Evolutionary conservation across 2,329 filamentous ascomycete genomes (phyloP).

Genomic region (Pseudogymnoascus sp.): DNA sequence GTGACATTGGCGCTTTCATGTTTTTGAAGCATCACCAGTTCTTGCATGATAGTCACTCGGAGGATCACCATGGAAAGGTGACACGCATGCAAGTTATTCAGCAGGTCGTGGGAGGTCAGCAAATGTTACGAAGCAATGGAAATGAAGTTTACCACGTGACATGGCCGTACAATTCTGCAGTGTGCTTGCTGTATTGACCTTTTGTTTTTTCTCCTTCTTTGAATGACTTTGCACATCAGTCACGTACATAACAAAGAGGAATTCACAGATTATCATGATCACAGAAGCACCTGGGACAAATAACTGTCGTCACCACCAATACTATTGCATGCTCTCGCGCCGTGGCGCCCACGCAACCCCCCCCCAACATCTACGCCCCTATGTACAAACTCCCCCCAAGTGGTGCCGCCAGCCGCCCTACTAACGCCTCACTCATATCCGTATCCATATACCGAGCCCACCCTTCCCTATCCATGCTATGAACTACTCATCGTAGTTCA

Average conservation of each 20-base stretch:
- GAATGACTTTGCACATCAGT: neutral
- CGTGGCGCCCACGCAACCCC: neutral
- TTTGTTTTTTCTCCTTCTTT: neutral
- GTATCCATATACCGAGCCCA: neutral
- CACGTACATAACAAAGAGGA: neutral
- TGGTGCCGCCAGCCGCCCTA: neutral
- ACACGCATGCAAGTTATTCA: neutral
- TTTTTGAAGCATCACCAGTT: neutral
- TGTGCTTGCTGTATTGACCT: neutral
- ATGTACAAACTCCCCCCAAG: conserved; percentile 6
- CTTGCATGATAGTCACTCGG: neutral
- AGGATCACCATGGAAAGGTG: neutral
- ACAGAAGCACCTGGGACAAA: neutral
- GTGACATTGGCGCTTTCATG: neutral
- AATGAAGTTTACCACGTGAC: neutral
- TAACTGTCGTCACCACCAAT: neutral
- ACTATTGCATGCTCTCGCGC: neutral
- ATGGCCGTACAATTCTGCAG: neutral
- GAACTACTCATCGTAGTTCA: conserved; percentile 2
- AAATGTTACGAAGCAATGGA: too few species aligned
- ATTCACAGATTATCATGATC: neutral
- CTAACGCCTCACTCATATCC: conserved; percentile 8
- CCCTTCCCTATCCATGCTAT: conserved; percentile 4
- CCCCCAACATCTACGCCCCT: too few species aligned
- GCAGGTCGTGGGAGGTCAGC: neutral